phyloP scores from a whole-genome alignment of 1,284 basidiomycete species.

The Fomitopsis pinicola region DNA sequence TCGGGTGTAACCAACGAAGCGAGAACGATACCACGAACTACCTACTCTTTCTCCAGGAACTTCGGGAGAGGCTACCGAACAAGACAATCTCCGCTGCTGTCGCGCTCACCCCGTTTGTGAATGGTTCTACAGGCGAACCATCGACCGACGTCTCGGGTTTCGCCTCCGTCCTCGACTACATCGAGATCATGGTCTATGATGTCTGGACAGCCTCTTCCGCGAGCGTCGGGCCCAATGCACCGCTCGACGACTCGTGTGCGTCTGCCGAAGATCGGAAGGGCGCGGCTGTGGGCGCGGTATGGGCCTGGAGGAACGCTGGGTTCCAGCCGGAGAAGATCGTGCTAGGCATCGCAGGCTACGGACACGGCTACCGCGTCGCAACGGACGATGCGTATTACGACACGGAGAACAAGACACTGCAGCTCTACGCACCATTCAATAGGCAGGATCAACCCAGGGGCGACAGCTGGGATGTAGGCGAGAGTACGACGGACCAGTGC shows the following conservation, averaged over 20 bases:
- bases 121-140: constrained; percentile 28
- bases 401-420: constrained; percentile 22
- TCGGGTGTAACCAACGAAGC: constrained; percentile 63
- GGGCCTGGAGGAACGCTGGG: constrained; percentile 57
- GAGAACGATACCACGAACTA: constrained; percentile 58
- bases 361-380: constrained; percentile 38
- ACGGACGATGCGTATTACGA: constrained; percentile 24
- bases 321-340: constrained; percentile 62
- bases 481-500: constrained; percentile 32
- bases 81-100: constrained; percentile 52
- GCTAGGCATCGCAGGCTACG: constrained; percentile 61
- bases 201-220: constrained; percentile 53
- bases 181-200: constrained; percentile 75
- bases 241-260: constrained; percentile 58
- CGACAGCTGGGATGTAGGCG: constrained; percentile 34
- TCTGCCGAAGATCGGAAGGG: constrained; percentile 49
- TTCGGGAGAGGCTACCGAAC: constrained; percentile 32
- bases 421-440: constrained; percentile 37
- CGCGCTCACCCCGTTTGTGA: constrained; percentile 49
- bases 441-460: constrained; percentile 33
- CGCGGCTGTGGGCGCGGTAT: constrained; percentile 58
- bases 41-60: constrained; percentile 50
- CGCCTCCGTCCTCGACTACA: constrained; percentile 58
- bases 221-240: constrained; percentile 62
- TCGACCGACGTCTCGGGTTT: constrained; percentile 49